Evolutionary conservation across 1,284 basidiomycete species (phyloP).

Genomic region (Naganishia cerealis): DNA sequence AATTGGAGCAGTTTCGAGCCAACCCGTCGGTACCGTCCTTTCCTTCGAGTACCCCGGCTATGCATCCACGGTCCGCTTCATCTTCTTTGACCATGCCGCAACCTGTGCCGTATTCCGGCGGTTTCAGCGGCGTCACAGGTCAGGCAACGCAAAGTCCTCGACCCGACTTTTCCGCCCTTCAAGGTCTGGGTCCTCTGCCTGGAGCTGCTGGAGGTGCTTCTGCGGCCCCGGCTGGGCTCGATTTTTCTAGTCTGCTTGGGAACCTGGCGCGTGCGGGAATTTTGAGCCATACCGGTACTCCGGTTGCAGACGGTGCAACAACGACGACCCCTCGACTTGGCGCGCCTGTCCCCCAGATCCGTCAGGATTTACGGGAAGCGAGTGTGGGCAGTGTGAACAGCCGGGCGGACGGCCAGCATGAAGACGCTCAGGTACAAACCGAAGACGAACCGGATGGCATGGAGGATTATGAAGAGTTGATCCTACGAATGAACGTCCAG

Average conservation of each 20-base stretch:
- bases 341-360: neutral
- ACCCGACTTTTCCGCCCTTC: neutral
- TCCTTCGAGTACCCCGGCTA: neutral
- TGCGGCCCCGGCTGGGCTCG: neutral
- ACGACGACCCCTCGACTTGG: neutral
- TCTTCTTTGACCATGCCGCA: constrained; percentile 18
- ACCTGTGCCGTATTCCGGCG: neutral
- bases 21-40: neutral
- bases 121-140: neutral
- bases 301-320: neutral
- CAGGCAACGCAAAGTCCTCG: neutral
- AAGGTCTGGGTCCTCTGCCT: neutral
- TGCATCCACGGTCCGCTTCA: neutral
- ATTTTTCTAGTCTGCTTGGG: constrained; percentile 15
- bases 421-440: neutral
- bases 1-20: constrained; percentile 25
- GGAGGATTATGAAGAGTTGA: constrained; percentile 68
- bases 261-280: constrained; percentile 20
- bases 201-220: neutral
- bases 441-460: constrained; percentile 40
- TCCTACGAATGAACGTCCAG: constrained; percentile 69
- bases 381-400: constrained; percentile 22
- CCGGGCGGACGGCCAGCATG: neutral
- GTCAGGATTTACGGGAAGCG: constrained; percentile 13
- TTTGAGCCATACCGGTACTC: constrained; percentile 15